phyloP scores from a whole-genome alignment of 1,284 basidiomycete genomes.

The Hypsizygus ulmarius region DNA sequence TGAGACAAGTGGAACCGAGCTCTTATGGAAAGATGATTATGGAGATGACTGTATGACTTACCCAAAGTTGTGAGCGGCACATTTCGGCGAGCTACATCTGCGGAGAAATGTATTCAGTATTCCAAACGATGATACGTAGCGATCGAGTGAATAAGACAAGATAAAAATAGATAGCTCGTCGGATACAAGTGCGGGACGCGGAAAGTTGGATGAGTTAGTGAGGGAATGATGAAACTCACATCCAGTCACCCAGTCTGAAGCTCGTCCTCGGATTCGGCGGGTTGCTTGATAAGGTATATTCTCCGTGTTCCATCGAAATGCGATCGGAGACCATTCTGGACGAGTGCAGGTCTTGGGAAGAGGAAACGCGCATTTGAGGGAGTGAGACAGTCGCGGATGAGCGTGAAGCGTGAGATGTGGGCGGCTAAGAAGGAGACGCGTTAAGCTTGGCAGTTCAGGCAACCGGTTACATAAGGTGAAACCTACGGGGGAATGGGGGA shows the following conservation, averaged over 20 bases:
- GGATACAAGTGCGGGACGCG: conserved; percentile 15
- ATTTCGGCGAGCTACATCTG: conserved; percentile 59
- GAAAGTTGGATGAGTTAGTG: conserved; percentile 18
- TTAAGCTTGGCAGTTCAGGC: conserved; percentile 19
- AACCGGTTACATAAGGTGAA: conserved; percentile 24
- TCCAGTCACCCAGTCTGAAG: conserved; percentile 77
- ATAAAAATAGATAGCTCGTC: conserved; percentile 20
- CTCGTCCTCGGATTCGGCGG: conserved; percentile 71
- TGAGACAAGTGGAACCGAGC: conserved; percentile 5
- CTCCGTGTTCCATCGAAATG: conserved; percentile 23
- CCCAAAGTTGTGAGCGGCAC: conserved; percentile 75
- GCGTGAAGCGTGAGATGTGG: conserved; percentile 8
- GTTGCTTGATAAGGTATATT: conserved; percentile 65
- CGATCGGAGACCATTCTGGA: conserved; percentile 20
- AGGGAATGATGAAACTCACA: conserved; percentile 47
- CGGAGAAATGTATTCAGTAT: conserved; percentile 24
- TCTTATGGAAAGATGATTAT: conserved; percentile 14
- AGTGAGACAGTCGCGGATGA: conserved; percentile 17
- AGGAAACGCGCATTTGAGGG: conserved; percentile 30
- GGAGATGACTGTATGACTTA: conserved; percentile 37
- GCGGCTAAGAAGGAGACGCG: conserved; percentile 11
- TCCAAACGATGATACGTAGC: conserved; percentile 14
- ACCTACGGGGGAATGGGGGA: conserved; percentile 37
- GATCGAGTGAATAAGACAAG: conserved; percentile 22
- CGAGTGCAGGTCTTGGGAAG: conserved; percentile 32